Percentiles rank a stretch among this genome's conserved stretches.
Evolutionary conservation across 805 yeast genomes (phyloP).

Genomic region (Lipomyces mesembrius): DNA sequence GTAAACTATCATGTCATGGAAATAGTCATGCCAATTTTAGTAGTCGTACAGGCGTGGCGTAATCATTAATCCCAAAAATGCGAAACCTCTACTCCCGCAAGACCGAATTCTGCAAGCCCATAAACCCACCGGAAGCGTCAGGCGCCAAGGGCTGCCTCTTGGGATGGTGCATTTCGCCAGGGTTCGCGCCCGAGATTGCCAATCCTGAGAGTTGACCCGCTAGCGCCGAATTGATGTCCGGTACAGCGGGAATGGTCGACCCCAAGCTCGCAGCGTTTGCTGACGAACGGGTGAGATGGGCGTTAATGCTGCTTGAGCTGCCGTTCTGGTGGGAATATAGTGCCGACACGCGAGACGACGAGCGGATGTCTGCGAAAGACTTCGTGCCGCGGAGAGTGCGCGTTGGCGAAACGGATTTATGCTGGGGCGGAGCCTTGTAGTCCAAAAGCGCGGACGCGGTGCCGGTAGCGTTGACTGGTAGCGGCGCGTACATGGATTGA

Average conservation of each 20-base stretch:
- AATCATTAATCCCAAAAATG: not conserved
- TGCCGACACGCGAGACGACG: slow-evolving; percentile 31
- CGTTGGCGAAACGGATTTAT: slow-evolving; percentile 23
- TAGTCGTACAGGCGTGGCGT: not conserved
- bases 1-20: not conserved
- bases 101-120: slow-evolving; percentile 1
- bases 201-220: slow-evolving; percentile 2
- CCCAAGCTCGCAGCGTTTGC: not conserved
- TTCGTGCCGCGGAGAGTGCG: slow-evolving; percentile 34
- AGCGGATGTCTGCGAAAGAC: slow-evolving; percentile 46
- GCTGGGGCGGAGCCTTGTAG: slow-evolving; percentile 8
- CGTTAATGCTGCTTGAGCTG: slow-evolving; percentile 27
- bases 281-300: slow-evolving; percentile 1
- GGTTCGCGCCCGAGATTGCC: not conserved
- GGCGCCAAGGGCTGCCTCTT: not conserved
- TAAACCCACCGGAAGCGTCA: not conserved
- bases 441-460: slow-evolving; percentile 27
- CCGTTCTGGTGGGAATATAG: slow-evolving; percentile 27
- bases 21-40: not conserved
- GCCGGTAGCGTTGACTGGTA: slow-evolving; percentile 14
- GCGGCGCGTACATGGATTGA: slow-evolving; percentile 22
- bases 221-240: slow-evolving; percentile 14
- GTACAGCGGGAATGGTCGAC: slow-evolving; percentile 23
- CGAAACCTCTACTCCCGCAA: not conserved
- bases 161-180: not conserved